Evolutionary conservation across 2,329 filamentous ascomycete species (phyloP), one percentile per base, ranked within the genome.

Genomic region (Aspergillus clavatus): DNA sequence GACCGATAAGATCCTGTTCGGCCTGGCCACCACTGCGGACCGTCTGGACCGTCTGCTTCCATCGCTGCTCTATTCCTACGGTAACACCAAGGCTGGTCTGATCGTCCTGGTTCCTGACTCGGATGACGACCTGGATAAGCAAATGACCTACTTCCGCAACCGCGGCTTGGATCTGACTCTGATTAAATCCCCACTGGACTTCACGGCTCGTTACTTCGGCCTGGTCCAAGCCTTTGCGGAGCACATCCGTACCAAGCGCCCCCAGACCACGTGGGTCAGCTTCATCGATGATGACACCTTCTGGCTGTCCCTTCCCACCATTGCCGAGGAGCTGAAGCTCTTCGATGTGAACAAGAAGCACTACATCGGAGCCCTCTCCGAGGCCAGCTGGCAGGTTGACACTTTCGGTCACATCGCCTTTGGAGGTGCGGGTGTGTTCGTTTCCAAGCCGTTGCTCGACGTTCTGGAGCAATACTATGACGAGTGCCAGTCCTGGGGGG

Each of bases 201-300:
- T 69, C 50, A 71, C 67, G 36, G 66, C 65, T 46, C 68, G 69
- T 40, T 72, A 72, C 51, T 72, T 72, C 40, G 65, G 67, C 41
- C 60, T 71, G 40, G 66, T 71, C 7, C 58, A 68, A 50, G 68
- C 66, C 1, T 70, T 72, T 49, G 57, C 57, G 5, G 57, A 68
- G 21, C 57, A 62, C 48, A 70, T 71, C 47, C 61, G 63, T 42
- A 63, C 59, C 39, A 54, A 65, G 48, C 66, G 66, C 33, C 67
- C 67, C 22, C 57, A 70, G 45, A 71, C 66, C 38, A 63, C 57
- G 19, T 72, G 69, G 69, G 61, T 71, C 40, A 60, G 66, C 51
- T 71, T 67, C 50, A 69, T 70, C 19, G 69, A 72, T 39, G 69
- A 72, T 43, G 69, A 72, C 43, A 72, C 69, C 23, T 72, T 69